Evolutionary conservation across 768 basidiomycete genomes (phyloP).

Genomic region (Leccinum obscurum): DNA sequence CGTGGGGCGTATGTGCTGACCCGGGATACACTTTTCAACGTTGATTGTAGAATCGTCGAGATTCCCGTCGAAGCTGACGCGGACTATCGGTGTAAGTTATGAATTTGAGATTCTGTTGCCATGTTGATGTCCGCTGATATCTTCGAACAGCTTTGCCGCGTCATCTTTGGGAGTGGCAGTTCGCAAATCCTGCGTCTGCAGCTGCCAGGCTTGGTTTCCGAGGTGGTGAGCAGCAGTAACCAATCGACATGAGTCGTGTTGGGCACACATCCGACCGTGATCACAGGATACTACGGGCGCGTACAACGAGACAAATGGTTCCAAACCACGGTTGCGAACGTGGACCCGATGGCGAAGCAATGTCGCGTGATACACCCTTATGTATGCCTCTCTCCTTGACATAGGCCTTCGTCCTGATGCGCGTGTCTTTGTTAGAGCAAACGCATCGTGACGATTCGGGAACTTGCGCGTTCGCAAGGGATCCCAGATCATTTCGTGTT

Average conservation of each 20-base stretch:
- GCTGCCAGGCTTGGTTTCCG: conserved; percentile 52
- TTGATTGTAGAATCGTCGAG: conserved; percentile 48
- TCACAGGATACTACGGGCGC: conserved; percentile 57
- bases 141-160: conserved; percentile 32
- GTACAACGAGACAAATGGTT: conserved; percentile 58
- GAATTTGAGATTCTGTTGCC: not conserved
- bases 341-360: conserved; percentile 80
- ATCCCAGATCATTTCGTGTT: conserved; percentile 78
- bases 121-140: conserved; percentile 2
- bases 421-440: conserved; percentile 47
- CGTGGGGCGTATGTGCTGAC: not conserved
- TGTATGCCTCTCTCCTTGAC: conserved; percentile 37
- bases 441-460: conserved; percentile 72
- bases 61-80: conserved; percentile 58
- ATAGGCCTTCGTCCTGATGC: not conserved
- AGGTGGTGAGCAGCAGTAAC: conserved; percentile 38
- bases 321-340: conserved; percentile 74
- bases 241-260: not conserved
- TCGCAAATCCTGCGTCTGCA: conserved; percentile 58
- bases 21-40: not conserved
- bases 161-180: conserved; percentile 58
- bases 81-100: conserved; percentile 60
- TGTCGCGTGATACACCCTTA: conserved; percentile 65
- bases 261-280: not conserved
- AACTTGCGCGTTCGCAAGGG: conserved; percentile 78